Base-by-base conservation (phyloP, 225 moss, liverwort and hornwort species). In the Polytrichum commune region DNA sequence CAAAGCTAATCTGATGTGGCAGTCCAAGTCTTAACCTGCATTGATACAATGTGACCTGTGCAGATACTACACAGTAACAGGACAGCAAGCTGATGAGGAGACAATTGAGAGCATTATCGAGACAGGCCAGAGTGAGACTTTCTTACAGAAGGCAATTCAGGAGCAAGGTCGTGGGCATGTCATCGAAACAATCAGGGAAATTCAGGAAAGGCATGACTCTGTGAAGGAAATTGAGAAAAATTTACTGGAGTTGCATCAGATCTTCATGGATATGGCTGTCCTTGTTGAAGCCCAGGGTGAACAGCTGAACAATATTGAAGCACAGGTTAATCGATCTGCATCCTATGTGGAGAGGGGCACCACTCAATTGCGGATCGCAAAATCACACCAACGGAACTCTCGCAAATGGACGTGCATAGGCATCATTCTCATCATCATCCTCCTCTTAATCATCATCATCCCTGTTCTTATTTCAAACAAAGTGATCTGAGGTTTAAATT, bases 141-240 rank as follows among this genome's bases (percentile, higher is more conserved):
- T 86, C 55, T 65, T 86, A 26, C 83, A 80, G 75, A 83, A 83
- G 73, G 86, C 83, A 6, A 83, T 86, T 19, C 83, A 86, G 83
- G 86, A 83, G 75, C 86, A 86, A 75, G 86, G 86, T n/a, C 86
- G 83, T 19, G 86, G 83, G 18, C 86, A 86, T 61, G 86, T 83
- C 5, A 32, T 86, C 32, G 86, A 86, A 62, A 83, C 83, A 8
- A 83, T 86, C 73, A 80, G 62, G 60, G 86, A 86, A 62, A 86
- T 86, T 35, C 83, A 86, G 64, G 86, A 86, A 65, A 72, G 86
- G 68, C 86, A 86, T 23, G 86, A 86, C 71, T 83, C 82, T 7
- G 83, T 86, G 64, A 86, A 82, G 67, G 82, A 86, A 32, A 86
- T 83, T 53, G 86, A 86, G 73, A 80, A 62, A 71, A 83, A 83